Base-by-base conservation (phyloP, 2,329 filamentous ascomycete species). In the Epichloe baconii region DNA sequence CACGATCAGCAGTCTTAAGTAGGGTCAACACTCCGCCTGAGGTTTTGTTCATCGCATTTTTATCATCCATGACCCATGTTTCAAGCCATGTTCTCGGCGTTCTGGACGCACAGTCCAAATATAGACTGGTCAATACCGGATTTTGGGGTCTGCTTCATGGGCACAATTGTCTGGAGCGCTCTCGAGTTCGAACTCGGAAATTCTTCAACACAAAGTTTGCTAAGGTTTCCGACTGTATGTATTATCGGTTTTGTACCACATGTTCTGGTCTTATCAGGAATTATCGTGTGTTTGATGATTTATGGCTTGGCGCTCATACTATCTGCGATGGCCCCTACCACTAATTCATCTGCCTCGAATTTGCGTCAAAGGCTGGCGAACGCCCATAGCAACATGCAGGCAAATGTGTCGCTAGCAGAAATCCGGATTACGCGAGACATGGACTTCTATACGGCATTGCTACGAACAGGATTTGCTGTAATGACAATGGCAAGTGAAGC, bases 221-320 rank as follows among this genome's bases (percentile, higher is more conserved):
- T 96, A 42, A 80, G 88, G 54, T 96, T 95, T 57, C 93, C 93
- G 3, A 96, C 90, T 0, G 89, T 97, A 41, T 96, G 88, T 61
- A 89, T 97, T 53, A 85, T 97, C 34, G 88, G 91, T 1, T 96
- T 97, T 64, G 85, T 97, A 37, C 93, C 93, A 1, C 91, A 97
- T 65, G 75, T 97, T n/a, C 72, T 95, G 23, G 87, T 97, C 12
- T 68, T 97, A 1, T 60, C 78, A 7, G 93, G 91, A 0, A 95
- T 96, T 45, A 53, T 80, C 5, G 70, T 84, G 15, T 97, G 93
- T 63, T 74, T 79, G 3, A 62, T 74, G 7, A 94, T 98, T 46
- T 97, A 97, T 63, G 70, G 70, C 0, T 60, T 93, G 21, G 90
- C 91, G 3, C 71, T 97, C 31, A 52, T 83, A 0, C 74, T 96